A percentile compares a stretch with the other conserved stretches of the same genome.
These are phyloP conservation scores for Fraxinus ornus DNA, from an alignment of 305 asterid genomes.

Conservation along the genomic window DNA sequence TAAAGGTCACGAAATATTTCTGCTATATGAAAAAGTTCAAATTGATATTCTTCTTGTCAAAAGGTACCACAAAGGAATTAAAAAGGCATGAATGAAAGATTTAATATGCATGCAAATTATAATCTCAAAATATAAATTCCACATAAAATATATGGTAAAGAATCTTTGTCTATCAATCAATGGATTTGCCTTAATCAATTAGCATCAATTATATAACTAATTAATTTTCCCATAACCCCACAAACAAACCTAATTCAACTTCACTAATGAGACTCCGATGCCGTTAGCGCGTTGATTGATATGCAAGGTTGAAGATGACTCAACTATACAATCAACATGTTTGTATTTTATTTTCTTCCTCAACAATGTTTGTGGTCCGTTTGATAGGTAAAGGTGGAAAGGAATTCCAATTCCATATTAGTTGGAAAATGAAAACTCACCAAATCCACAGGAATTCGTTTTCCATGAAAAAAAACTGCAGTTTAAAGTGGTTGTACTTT, in stretches of 20 bases:
- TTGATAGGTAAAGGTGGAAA: too few relatives aligned
- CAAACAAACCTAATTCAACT: conserved; percentile 21
- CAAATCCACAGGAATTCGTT: too few relatives aligned
- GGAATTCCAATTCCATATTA: too few relatives aligned
- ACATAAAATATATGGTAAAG: background rate
- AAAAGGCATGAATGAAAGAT: background rate
- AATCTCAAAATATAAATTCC: background rate
- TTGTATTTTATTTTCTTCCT: background rate
- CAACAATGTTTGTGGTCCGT: background rate
- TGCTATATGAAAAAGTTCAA: background rate
- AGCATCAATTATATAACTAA: background rate
- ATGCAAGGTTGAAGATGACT: background rate
- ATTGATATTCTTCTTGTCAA: background rate
- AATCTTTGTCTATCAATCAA: background rate
- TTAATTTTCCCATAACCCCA: conserved; percentile 20
- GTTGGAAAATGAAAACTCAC: too few relatives aligned
- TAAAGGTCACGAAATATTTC: background rate
- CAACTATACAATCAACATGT: background rate
- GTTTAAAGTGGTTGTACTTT: too few relatives aligned
- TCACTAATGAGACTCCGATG: background rate
- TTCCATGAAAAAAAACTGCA: too few relatives aligned
- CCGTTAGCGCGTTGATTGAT: background rate
- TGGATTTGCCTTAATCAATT: conserved; percentile 16
- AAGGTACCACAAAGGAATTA: background rate
- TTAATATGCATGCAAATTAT: background rate